Evolutionary conservation across 2,329 filamentous ascomycete genomes (phyloP).

Genomic region (Neophaeococcomyces aloes): DNA sequence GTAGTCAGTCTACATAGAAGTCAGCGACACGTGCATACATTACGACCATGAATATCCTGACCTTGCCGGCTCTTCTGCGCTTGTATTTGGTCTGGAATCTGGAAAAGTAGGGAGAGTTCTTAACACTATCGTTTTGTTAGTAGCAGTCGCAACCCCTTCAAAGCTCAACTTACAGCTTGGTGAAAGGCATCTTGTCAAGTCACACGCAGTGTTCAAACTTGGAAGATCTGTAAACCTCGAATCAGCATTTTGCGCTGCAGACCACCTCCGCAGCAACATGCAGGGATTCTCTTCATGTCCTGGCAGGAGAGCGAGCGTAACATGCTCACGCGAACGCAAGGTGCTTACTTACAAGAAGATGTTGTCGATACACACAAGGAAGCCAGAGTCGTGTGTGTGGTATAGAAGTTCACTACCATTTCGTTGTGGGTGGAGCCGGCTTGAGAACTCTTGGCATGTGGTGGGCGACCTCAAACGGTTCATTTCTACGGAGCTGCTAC

Average conservation of each 20-base stretch:
- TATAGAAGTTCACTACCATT: too few relatives aligned
- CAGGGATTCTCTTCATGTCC: conserved; percentile 55
- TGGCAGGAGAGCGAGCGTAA: conserved; percentile 8
- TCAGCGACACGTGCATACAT: background rate
- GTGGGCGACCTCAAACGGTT: too few relatives aligned
- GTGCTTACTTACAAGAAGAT: conserved; percentile 3
- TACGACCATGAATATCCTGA: conserved; percentile 4
- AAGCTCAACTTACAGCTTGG: conserved; percentile 52
- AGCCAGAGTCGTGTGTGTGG: too few relatives aligned
- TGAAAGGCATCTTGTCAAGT: conserved; percentile 46
- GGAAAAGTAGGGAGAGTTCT: conserved; percentile 96
- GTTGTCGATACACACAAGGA: conserved; percentile 1
- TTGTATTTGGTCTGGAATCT: conserved; percentile 99
- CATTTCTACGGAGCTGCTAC: too few relatives aligned
- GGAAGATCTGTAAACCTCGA: conserved; percentile 46
- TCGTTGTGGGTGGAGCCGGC: too few relatives aligned
- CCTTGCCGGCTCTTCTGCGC: conserved; percentile 74
- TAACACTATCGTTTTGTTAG: conserved; percentile 43
- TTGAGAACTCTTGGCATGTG: too few relatives aligned
- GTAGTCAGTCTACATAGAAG: conserved; percentile 74
- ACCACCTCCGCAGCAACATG: conserved; percentile 94
- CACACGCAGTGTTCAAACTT: conserved; percentile 1
- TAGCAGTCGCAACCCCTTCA: background rate
- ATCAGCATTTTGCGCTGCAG: conserved; percentile 99
- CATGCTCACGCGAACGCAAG: too few relatives aligned